A percentile compares a stretch with the other conserved stretches of the same genome.
These are phyloP conservation scores for Russula olivacea DNA, from an alignment of 768 basidiomycete genomes.

Conservation along the genomic window DNA sequence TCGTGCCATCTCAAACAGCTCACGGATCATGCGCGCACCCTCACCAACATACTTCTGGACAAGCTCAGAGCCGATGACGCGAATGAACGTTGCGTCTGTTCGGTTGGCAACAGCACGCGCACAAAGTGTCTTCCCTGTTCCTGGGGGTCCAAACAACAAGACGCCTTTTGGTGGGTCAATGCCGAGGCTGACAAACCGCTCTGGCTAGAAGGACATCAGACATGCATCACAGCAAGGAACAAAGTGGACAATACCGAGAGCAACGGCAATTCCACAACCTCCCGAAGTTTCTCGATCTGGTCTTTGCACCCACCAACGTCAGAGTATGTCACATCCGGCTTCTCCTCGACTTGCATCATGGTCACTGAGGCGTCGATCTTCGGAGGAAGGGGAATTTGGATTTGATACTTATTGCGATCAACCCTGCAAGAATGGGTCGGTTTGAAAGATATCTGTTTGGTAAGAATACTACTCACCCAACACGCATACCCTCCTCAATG, in stretches of 20 bases:
- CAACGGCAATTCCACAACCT: constrained; percentile 95
- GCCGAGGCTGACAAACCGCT: constrained; percentile 95
- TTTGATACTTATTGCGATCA: constrained; percentile 95
- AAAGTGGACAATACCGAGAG: constrained; percentile 61
- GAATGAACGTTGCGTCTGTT: constrained; percentile 98
- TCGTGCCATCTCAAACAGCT: constrained; percentile 98
- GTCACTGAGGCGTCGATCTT: constrained; percentile 99
- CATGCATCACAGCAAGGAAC: background rate
- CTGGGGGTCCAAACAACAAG: constrained; percentile 90
- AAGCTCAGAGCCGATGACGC: constrained; percentile 97
- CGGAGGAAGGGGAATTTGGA: constrained; percentile 95
- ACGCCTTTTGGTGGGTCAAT: constrained; percentile 99
- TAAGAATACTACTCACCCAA: constrained; percentile 61
- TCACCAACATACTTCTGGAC: constrained; percentile 99
- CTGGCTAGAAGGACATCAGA: constrained; percentile 58
- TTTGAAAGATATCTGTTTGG: constrained; percentile 3
- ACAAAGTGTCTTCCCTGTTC: constrained; percentile 98
- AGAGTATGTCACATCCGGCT: constrained; percentile 96
- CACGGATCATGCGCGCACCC: constrained; percentile 97
- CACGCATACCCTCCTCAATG: constrained; percentile 99
- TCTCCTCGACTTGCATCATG: constrained; percentile 99
- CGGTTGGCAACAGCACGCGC: constrained; percentile 97
- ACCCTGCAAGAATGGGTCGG: constrained; percentile 47
- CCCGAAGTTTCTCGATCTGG: constrained; percentile 97
- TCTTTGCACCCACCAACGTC: constrained; percentile 99